Conservation (phyloP, 1,284 basidiomycete genomes). For the Trichosporon sp. region DNA sequence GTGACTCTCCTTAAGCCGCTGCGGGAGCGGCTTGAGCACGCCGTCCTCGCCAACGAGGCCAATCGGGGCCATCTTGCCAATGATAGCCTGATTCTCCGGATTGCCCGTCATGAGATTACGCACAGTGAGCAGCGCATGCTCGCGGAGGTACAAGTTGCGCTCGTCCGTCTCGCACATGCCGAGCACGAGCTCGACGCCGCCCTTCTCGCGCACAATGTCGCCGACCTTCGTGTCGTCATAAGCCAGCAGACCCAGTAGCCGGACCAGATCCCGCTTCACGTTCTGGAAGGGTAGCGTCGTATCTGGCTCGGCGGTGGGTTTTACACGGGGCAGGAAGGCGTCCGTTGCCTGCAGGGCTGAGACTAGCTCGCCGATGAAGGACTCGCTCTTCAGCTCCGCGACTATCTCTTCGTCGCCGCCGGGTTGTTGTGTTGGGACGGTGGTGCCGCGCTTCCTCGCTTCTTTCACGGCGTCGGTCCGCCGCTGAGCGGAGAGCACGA, state of each 20-base stretch:
- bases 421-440: background rate
- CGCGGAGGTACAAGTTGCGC: slow-evolving; percentile 83
- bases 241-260: slow-evolving; percentile 67
- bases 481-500: slow-evolving; percentile 48
- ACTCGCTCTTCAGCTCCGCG: slow-evolving; percentile 36
- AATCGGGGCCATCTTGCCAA: slow-evolving; percentile 63
- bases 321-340: slow-evolving; percentile 68
- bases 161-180: slow-evolving; percentile 83
- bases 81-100: slow-evolving; percentile 67
- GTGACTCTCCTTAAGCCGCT: slow-evolving; percentile 33
- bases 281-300: slow-evolving; percentile 62
- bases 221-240: slow-evolving; percentile 62
- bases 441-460: background rate
- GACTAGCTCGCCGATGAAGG: slow-evolving; percentile 57
- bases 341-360: slow-evolving; percentile 65
- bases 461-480: slow-evolving; percentile 3
- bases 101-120: slow-evolving; percentile 71
- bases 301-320: slow-evolving; percentile 42
- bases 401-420: slow-evolving; percentile 29
- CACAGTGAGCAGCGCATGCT: slow-evolving; percentile 79
- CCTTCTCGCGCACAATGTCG: slow-evolving; percentile 62
- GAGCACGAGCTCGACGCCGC: slow-evolving; percentile 72
- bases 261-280: slow-evolving; percentile 59
- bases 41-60: slow-evolving; percentile 56
- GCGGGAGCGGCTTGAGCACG: slow-evolving; percentile 51